Evolutionary conservation across 306 rosid species (phyloP), one percentile per base, ranked within the genome.

Genomic region (Prunus mume): DNA sequence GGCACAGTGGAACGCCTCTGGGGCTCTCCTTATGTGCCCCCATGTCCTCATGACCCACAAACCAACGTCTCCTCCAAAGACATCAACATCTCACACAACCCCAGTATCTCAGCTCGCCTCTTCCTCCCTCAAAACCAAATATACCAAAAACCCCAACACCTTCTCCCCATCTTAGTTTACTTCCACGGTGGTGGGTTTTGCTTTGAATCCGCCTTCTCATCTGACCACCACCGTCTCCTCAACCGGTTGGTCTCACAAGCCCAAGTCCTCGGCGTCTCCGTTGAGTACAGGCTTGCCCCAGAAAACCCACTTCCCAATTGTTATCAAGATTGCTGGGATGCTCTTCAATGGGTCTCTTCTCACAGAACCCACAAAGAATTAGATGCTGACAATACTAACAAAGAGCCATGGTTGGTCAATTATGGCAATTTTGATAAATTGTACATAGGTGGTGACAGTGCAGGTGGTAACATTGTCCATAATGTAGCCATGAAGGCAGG

Each of bases 181-280:
- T 81, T 75, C 72, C 93, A 89, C 24, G 93, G 91, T 0, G 89
- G 91, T 4, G 89, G 70, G 2, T 81, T 86, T 77, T 60, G 80
- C 78, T 1, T 81, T 0, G 88, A 83, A 43, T 86, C 91, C 0
- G 80, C 91, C 19, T 90, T 86, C 77, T 74, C 88, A 67, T 67
- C 60, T 47, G 79, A 82, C 75, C 81, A 82, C 68, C 88, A 85
- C 19, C 86, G 76, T 19, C 84, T 82, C 73, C 83, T 90, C 64
- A 86, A 80, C 74, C 81, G 73, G 6, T 12, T 90, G 8, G 91
- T 87, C 4, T 79, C 91, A 1, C 43, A 80, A 27, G 74, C 86
- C 63, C 71, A 81, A 4, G 89, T 81, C 71, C 28, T 87, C 1
- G 89, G 81, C 2, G 88, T 86, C 76, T 90, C 91, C 2, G 83